Base-by-base conservation (phyloP, 1,284 basidiomycete genomes). In the Grifola frondosa region DNA sequence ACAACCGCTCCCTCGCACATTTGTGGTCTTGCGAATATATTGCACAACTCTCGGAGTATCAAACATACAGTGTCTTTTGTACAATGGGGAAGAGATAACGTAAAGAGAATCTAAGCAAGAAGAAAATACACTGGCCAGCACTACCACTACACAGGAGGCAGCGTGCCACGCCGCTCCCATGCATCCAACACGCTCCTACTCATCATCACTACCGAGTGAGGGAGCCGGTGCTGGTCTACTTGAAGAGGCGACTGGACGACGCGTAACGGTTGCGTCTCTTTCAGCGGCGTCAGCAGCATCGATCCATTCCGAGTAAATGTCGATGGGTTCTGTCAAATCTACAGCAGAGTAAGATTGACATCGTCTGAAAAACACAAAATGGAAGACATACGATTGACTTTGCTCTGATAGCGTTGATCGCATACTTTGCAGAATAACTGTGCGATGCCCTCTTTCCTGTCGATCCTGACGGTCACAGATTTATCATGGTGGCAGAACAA, bases 401-500 rank as follows among this genome's bases (percentile, higher is more conserved):
- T 88, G 64, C 84, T 85, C 61, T 91, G 86, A 60, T 82, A 92
- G 34, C 83, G 72, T 63, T 91, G 88, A 56, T 88, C 84, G 58
- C 88, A 91, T 10, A 91, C 76, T 67, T 80, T 81, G 66, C 88
- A 91, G 21, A 80, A 77, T 20, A 91, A 72, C 53, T 86, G 77
- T 9, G 84, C 88, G 21, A 91, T 68, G 3, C 86, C 85, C 58
- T 90, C 89, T 62, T 90, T 91, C 59, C 82, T 78, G 69, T 91
- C 87, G 55, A 94, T 75, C 62, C 89, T 80, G 42, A 93, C 90
- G 10, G 83, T 88, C 41, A 94, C 90, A 16, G 91, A 88, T 59
- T 88, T 89, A 60, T 93, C 88, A 63, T 94, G 91, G 67, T 93
- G 84, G 66, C 91, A 94, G 65, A 92, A 94, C n/a, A 94, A 70